phyloP scores from a whole-genome alignment of 306 rosid species.

The Amphicarpaea edgeworthii region DNA sequence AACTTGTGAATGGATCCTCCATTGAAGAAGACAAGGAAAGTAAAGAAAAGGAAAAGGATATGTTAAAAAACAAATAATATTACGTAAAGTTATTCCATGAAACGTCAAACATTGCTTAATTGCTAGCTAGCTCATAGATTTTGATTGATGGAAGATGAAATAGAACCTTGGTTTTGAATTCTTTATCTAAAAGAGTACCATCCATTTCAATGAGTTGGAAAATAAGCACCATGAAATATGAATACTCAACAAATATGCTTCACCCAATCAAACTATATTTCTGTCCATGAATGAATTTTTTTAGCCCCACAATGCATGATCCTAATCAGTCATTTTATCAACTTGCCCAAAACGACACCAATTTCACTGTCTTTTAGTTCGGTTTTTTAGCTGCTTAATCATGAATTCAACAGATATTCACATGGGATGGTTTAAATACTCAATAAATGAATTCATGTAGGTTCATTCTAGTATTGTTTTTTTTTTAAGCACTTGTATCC shows the following conservation, averaged over 20 bases:
- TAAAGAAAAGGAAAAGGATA: background rate
- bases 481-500: too few relatives aligned
- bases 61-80: background rate
- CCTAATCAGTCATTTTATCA: conserved; percentile 19
- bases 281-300: conserved; percentile 6
- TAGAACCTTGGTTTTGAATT: background rate
- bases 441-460: background rate
- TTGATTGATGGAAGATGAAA: conserved; percentile 27
- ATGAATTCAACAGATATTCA: background rate
- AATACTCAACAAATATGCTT: background rate
- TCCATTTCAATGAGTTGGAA: conserved; percentile 20
- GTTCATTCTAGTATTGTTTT: too few relatives aligned
- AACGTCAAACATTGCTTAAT: background rate
- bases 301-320: conserved; percentile 39
- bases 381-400: background rate
- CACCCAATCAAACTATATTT: background rate
- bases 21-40: background rate
- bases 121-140: conserved; percentile 20
- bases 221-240: conserved; percentile 11
- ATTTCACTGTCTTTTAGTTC: conserved; percentile 7
- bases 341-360: conserved; percentile 10
- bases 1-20: background rate
- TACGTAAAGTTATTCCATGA: background rate
- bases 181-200: conserved; percentile 4
- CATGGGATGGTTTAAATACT: background rate